Evolutionary conservation across 108 stramenopile genomes (phyloP).

Genomic region (Mayamaea pseudoterrestris): DNA sequence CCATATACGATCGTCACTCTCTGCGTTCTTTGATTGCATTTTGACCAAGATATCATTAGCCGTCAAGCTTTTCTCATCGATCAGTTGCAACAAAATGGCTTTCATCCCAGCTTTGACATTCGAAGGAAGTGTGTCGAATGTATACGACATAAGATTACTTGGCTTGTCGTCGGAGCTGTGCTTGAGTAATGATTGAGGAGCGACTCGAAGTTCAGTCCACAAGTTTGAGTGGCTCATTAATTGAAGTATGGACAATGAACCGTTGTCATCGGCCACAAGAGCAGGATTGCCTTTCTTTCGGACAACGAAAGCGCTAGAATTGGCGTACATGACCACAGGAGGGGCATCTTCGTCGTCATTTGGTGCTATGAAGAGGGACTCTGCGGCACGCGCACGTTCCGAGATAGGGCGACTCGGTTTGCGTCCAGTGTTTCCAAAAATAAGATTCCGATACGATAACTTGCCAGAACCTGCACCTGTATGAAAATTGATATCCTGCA

Average conservation of each 20-base stretch:
- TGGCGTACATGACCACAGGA: conserved; percentile 64
- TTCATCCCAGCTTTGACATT: conserved; percentile 33
- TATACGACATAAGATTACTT: conserved; percentile 1
- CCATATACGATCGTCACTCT: conserved; percentile 44
- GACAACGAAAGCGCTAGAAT: conserved; percentile 53
- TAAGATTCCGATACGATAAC: conserved; percentile 67
- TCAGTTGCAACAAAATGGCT: conserved; percentile 31
- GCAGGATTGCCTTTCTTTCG: conserved; percentile 13
- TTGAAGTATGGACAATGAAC: conserved; percentile 47
- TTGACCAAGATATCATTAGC: conserved; percentile 33
- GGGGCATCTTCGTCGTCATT: conserved; percentile 33
- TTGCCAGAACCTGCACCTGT: conserved; percentile 42
- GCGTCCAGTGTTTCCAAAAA: conserved; percentile 57
- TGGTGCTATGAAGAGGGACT: conserved; percentile 50
- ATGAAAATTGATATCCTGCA: conserved; percentile 41
- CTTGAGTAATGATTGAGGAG: conserved; percentile 3
- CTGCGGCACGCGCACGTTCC: conserved; percentile 67
- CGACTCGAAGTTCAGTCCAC: conserved; percentile 44
- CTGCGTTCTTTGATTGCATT: conserved; percentile 4
- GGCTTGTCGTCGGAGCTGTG: conserved; percentile 4
- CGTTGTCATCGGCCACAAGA: conserved; percentile 25
- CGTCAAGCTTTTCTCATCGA: conserved; percentile 29
- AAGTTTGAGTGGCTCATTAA: conserved; percentile 40
- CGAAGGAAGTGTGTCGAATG: conserved; percentile 1
- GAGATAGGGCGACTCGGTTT: conserved; percentile 59